Base-by-base conservation (phyloP, 495 filamentous ascomycete species). In the Podospora sp. region DNA sequence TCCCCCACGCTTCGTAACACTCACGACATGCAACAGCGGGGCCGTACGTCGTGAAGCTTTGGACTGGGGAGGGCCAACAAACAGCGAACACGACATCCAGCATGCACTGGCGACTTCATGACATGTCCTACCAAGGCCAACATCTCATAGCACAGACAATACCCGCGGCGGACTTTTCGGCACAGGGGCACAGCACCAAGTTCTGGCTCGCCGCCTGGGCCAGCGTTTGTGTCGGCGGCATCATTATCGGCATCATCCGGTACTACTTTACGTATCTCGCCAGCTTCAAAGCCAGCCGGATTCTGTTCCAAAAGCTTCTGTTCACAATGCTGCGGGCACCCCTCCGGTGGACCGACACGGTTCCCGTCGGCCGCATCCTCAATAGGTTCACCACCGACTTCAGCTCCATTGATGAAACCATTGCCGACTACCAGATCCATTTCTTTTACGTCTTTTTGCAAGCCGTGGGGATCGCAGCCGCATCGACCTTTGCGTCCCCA, bases 311-410 rank as follows among this genome's bases (percentile, higher is more conserved):
- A 12, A 77, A 80, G 16, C 77, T 91, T 46, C 84, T 84, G n/a
- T 85, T 80, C 60, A 77, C 82, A 1, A 82, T 93, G 8, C 80
- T 93, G 0, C 85, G 88, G 20, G 85, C 90, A 8, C 90, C 90
- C 0, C 74, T 90, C 1, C 78, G 87, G 63, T 93, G 90, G 88
- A 77, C 92, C 11, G 91, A 93, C 71, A 92, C 90, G 0, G 87
- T 91, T 0, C 91, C 91, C 0, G 76, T 90, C 0, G 91, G 91
- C 2, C 84, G 90, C 21, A 85, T 92, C 53, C 76, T 92, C 6
- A 93, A 93, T 73, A 82, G 91, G 16, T 92, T 93, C 67, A 90
- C 89, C 0, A 82, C 88, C 3, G 91, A 93, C 72, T 92, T 93
- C 69, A 82, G 85, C 67, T 80, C 82, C 0, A 80, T 92, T 24